Base-by-base conservation (phyloP, 805 yeast species). In the Myxozyma neglecta region DNA sequence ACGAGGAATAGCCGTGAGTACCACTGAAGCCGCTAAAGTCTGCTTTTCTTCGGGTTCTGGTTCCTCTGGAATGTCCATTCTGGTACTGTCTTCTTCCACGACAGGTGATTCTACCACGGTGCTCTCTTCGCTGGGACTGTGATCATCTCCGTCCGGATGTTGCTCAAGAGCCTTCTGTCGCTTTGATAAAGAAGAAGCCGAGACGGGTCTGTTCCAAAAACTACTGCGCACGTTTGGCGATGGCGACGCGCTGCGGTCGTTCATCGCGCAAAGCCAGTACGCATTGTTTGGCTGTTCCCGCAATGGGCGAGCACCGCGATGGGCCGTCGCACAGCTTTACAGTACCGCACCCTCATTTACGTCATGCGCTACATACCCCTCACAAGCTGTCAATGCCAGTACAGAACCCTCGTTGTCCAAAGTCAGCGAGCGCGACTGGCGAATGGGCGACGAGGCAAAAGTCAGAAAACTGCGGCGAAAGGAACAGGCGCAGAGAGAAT, bases 11-110 rank as follows among this genome's bases (percentile, higher is more conserved):
- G 69, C 39, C 0, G 73, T 63, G 16, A 73, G 63, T 6, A 73
- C 68, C n/a, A 73, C 71, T 1, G 75, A 72, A 2, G 76, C 75
- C 7, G 75, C 64, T 51, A 72, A 54, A 3, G 75, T 70, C n/a
- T 67, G 70, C 24, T 64, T 62, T 55, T 69, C 70, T 54, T 71
- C 71, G 2, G 69, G 71, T 1, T 61, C 51, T n/a, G 58, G 63
- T 35, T 73, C 72, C 18, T 71, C 74, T 5, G 74, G 74, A 37
- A 73, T 70, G 18, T 51, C 37, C 10, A 42, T n/a, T 6, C 18
- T 42, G 20, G n/a, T 20, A 5, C 20, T 42, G 18, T 51, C 46
- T 11, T 50, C 29, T 16, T 50, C 44, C n/a, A 39, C 47, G 20
- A 39, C 37, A 13, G 47, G 24, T 18, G 5, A 4, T 20, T 14